A percentile compares a stretch with the other conserved stretches of the same genome.
Evolutionary conservation across 768 basidiomycete genomes (phyloP).

Genomic region (Hericium alpestre): DNA sequence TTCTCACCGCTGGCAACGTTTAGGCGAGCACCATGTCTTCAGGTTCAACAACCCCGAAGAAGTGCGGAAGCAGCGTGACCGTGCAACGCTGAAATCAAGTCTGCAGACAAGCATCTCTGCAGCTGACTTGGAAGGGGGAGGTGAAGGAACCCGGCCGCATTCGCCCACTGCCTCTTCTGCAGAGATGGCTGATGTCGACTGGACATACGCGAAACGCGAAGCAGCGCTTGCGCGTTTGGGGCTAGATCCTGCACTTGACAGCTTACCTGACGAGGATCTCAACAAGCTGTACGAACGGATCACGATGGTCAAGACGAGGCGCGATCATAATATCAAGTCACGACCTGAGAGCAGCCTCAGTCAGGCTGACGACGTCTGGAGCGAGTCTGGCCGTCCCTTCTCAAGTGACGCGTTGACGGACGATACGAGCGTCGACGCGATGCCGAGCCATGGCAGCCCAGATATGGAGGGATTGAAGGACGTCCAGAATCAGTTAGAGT

Average conservation of each 20-base stretch:
- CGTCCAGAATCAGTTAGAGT: conserved; percentile 60
- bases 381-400: conserved; percentile 73
- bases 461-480: conserved; percentile 61
- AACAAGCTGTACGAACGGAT: conserved; percentile 93
- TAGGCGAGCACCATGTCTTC: conserved; percentile 95
- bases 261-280: conserved; percentile 88
- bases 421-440: conserved; percentile 74
- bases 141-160: conserved; percentile 56
- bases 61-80: conserved; percentile 83
- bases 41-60: conserved; percentile 94
- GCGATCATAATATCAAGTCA: conserved; percentile 68
- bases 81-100: conserved; percentile 63
- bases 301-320: conserved; percentile 80
- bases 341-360: conserved; percentile 85
- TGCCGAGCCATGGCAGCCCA: conserved; percentile 48
- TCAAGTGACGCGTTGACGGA: conserved; percentile 75
- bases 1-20: neutral
- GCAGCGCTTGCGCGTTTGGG: conserved; percentile 83
- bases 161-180: conserved; percentile 64
- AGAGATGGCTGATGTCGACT: conserved; percentile 73
- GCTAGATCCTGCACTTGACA: conserved; percentile 81
- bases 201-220: conserved; percentile 95
- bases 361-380: conserved; percentile 82
- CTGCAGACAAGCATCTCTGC: conserved; percentile 57
- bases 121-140: conserved; percentile 48